Evolutionary conservation across 2,329 filamentous ascomycete genomes (phyloP), one percentile per base, ranked within the genome.

Genomic region (Fusarium cyanostomum): DNA sequence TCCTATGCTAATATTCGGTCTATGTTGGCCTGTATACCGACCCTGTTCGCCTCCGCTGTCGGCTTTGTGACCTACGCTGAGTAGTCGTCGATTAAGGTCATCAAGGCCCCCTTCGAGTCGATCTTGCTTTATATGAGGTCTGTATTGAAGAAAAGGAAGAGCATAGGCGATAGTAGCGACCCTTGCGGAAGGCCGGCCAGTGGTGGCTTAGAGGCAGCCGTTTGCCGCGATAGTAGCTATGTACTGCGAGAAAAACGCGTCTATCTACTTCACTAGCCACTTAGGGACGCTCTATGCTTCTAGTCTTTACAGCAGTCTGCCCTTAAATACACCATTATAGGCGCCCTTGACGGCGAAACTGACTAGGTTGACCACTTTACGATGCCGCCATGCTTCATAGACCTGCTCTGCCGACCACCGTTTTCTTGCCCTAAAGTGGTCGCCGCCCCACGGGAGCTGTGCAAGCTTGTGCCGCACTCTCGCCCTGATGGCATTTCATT

Each of bases 121-220:
- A 34, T 45, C 4, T 3, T 4, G 1, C 21, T 12, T 18, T 55
- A 24, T 6, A 55, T 30, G 1, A 49, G 9, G 16, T 55, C 52
- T 55, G 37, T 37, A 8, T 49, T 55, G 30, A 55, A 55, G 52
- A 43, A 55, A 3, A 55, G 37, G 30, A 49, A 49, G 2, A 41
- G 42, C 0, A 54, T 7, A 0, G 44, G 52, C 5, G 44, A 55
- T 9, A 49, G 28, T 1, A 28, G 44, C 12, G 37, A 49, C 4
- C 52, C 52, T 49, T 55, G 37, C 8, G 18, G 52, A 3, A 55
- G 52, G 1, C 52, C 37, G 8, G 37, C 52, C 6, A 49, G 24
- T 11, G 43, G 52, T 4, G 49, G 52, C 3, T 12, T 16, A 55
- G 2, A 8, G 24, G 5, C 49, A 43, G 21, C 50, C 41, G 7